Evolutionary conservation across 2,329 filamentous ascomycete species (phyloP), one percentile per base, ranked within the genome.

Genomic region (Emergomyces pasteurianus): DNA sequence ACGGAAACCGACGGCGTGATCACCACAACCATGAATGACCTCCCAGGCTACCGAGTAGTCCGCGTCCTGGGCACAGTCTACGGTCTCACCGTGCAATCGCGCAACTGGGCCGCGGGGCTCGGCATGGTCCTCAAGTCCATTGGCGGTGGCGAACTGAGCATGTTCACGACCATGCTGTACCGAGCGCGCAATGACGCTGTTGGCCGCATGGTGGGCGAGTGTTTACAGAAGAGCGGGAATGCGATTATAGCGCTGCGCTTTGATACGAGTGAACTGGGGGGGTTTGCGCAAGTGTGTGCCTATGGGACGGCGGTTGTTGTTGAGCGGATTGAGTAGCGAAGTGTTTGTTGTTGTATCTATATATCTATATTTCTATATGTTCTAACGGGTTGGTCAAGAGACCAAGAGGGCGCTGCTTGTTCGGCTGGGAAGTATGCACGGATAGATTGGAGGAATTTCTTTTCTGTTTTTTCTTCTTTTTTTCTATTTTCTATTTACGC

Each of bases 11-110:
- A 81, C 55, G 83, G 83, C 43, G 77, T 86, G 60, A 80, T 86
- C 64, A 85, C 82, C 0, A 81, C 81, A 0, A 86, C 83, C 59
- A 86, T 85, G 82, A 83, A 81, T 71, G 83, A 86, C 67, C 72
- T 86, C 26, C 83, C 83, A 0, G 83, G 83, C 8, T 85, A 85
- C 71, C 81, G 79, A 63, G 75, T 86, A 55, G 78, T 80, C 43
- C 77, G 76, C 59, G 80, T 84, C 1, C 78, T 86, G 6, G 83
- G 83, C 59, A 79, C 81, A 8, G 80, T 83, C 36, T 83, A 82
- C 71, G 81, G 81, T 10, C 75, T 83, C 50, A 82, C 79, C 0
- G 81, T 83, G 7, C 80, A 81, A 10, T 80, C 80, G 18, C 80
- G 83, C 56, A 86, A 86, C 73, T 79, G 80, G 70, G 83, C 79